phyloP scores from a whole-genome alignment of 1,139 yeast species.

The Geotrichum histeridarum region DNA sequence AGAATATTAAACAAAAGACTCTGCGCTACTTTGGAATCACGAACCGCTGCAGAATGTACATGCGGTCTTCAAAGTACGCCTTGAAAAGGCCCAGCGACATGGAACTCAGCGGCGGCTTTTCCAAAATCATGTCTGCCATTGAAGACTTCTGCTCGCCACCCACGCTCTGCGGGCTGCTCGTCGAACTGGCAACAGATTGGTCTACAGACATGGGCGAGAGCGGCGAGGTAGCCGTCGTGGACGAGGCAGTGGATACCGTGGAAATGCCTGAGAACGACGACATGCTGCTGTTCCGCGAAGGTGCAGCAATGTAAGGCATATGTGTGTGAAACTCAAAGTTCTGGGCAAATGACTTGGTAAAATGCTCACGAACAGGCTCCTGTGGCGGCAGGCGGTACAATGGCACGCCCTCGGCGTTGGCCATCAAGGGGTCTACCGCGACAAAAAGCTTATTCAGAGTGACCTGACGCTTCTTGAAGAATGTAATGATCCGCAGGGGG shows the following conservation, averaged over 20 bases:
- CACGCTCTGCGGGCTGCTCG: neutral
- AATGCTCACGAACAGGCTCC: constrained; percentile 23
- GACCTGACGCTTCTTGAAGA: constrained; percentile 36
- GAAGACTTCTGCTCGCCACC: neutral
- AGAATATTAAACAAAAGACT: constrained; percentile 10
- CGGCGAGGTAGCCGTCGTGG: constrained; percentile 5
- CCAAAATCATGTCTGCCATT: neutral
- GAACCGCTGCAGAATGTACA: constrained; percentile 27
- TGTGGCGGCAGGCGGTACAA: constrained; percentile 22
- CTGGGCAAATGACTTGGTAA: constrained; percentile 26
- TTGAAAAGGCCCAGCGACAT: constrained; percentile 26
- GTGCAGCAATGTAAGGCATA: constrained; percentile 8
- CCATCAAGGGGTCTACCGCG: constrained; percentile 32
- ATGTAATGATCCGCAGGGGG: constrained; percentile 35
- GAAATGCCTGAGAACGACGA: constrained; percentile 4
- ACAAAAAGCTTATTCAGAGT: constrained; percentile 32
- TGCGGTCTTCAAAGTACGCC: constrained; percentile 29
- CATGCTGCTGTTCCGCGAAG: neutral
- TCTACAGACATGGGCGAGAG: constrained; percentile 2
- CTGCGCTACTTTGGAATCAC: neutral
- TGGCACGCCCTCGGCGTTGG: constrained; percentile 26
- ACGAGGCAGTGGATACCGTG: constrained; percentile 3
- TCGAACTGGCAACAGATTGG: neutral
- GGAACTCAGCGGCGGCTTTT: constrained; percentile 9
- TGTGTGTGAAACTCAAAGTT: constrained; percentile 18